Evolutionary conservation across 345 rosid species (phyloP).

Genomic region (Populus davidiana): DNA sequence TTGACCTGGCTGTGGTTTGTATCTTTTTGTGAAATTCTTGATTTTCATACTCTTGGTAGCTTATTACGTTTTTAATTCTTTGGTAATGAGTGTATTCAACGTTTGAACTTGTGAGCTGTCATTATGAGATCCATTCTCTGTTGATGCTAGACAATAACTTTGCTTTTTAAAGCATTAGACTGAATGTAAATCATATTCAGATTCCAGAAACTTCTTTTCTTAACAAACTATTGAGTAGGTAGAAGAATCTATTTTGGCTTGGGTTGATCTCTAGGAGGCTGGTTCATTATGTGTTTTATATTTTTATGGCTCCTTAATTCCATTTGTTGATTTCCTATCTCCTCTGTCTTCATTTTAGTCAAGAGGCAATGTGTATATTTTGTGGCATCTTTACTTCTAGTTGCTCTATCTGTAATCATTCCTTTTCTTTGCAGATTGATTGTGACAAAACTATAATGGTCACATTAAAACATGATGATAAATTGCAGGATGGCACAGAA

Average conservation of each 20-base stretch:
- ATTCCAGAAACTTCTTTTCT: background rate
- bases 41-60: background rate
- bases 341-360: background rate
- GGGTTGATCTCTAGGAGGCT: background rate
- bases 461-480: slow-evolving; percentile 89
- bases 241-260: background rate
- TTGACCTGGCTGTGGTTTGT: slow-evolving; percentile 91
- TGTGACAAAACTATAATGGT: slow-evolving; percentile 92
- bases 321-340: background rate
- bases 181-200: background rate
- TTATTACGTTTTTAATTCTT: background rate
- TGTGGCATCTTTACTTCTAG: slow-evolving; percentile 7
- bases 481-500: slow-evolving; percentile 91
- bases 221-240: background rate
- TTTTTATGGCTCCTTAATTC: background rate
- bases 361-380: background rate
- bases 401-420: slow-evolving; percentile 14
- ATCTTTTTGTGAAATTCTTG: slow-evolving; percentile 11
- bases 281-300: background rate
- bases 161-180: background rate
- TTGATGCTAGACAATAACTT: background rate
- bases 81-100: background rate
- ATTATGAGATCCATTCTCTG: background rate
- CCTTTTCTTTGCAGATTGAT: slow-evolving; percentile 64
- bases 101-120: background rate